Base-by-base conservation (phyloP, 2,329 filamentous ascomycete genomes). In the Ophiostoma quercus region DNA sequence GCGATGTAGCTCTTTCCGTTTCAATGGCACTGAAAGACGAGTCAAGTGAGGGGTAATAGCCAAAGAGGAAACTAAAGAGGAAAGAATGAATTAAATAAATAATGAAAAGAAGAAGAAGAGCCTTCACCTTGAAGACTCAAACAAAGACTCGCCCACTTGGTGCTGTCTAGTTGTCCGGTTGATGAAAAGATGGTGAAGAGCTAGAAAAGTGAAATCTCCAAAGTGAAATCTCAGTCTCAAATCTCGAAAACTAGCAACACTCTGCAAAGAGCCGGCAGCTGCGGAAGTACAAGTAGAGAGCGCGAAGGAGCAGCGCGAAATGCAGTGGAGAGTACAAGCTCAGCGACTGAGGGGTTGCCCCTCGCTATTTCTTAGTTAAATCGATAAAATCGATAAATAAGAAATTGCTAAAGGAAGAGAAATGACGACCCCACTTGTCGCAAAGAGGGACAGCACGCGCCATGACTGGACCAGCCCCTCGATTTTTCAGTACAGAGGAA, bases 271-370 rank as follows among this genome's bases (percentile, higher is more conserved):
- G 7, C 22, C 62, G 62, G 62, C 62, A 22, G 19, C n/a, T 39
- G 22, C 62, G 62, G 62, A 65, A 65, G 62, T 65, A 65, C 34
- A 65, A 65, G 62, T 65, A 65, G 8, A 65, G 16, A 22, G 19
- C 25, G 25, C 25, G 2, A 29, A 29, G 25, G 25, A 29, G 32
- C 62, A 25, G 34, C 62, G 34, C 62, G 11, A 19, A 54, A 32
- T 14, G 32, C 16, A 29, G 41, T 12, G 8, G 66, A 7, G 41
- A 67, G 25, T 22, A 16, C 37, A 67, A 67, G 43, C 34, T 65
- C 19, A 67, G 41, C 41, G 66, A 67, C 41, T 47, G 41, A 54
- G 66, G 66, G 41, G 66, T 34, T 67, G 41, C 66, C 66, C 66
- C 66, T 67, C 41, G 66, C 66, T 67, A 67, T 11, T 25, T 11